Conservation (phyloP, 305 asterid genomes). For the Ilex paraguariensis region DNA sequence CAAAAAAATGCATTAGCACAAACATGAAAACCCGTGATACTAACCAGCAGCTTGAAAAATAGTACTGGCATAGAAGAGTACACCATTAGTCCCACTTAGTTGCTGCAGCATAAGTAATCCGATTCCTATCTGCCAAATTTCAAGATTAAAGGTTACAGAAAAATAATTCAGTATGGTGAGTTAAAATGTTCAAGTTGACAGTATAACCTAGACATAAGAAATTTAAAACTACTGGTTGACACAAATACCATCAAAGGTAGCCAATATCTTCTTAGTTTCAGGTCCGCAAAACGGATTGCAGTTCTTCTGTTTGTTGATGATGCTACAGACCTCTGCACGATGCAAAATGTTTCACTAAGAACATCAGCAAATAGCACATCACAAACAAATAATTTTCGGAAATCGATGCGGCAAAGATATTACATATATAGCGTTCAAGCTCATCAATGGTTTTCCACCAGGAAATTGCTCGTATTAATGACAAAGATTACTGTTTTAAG, state of each 20-base stretch:
- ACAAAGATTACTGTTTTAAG: too few relatives aligned
- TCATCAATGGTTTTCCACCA: background rate
- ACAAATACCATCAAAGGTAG: slow-evolving; percentile 69
- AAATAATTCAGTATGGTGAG: slow-evolving; percentile 3
- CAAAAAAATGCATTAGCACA: background rate
- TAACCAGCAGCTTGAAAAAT: slow-evolving; percentile 85
- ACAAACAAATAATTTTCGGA: background rate
- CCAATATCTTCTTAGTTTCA: slow-evolving; percentile 88
- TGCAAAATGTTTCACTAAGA: slow-evolving; percentile 10
- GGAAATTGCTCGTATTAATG: background rate
- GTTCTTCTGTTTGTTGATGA: slow-evolving; percentile 76
- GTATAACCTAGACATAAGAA: background rate
- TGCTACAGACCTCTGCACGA: slow-evolving; percentile 73
- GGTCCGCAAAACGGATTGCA: slow-evolving; percentile 68
- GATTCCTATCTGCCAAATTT: slow-evolving; percentile 64
- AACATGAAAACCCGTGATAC: slow-evolving; percentile 2
- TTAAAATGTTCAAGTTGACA: slow-evolving; percentile 1
- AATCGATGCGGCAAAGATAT: background rate
- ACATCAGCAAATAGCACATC: background rate
- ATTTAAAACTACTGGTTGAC: slow-evolving; percentile 4
- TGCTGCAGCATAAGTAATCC: slow-evolving; percentile 80
- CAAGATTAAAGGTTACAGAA: slow-evolving; percentile 3
- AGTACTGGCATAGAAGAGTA: slow-evolving; percentile 75
- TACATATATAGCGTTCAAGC: background rate
- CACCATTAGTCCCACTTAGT: slow-evolving; percentile 79